These are phyloP conservation scores for Tuber aestivum DNA, from an alignment of 495 filamentous ascomycete genomes.

Conservation along the genomic window DNA sequence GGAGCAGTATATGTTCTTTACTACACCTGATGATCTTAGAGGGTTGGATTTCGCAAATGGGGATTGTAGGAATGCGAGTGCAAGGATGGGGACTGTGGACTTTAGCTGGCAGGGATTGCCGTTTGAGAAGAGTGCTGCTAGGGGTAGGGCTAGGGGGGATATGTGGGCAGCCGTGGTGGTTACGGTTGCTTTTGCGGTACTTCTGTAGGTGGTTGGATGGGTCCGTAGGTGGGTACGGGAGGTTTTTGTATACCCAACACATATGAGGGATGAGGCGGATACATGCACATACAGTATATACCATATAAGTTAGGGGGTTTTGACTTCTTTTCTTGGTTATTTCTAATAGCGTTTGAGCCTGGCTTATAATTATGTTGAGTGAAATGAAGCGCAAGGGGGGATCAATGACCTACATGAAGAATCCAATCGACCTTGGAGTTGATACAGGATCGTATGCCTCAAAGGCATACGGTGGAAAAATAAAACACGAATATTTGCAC, in stretches of 20 bases:
- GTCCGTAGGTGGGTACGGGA: neutral
- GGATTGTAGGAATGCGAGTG: constrained; percentile 57
- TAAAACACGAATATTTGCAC: neutral
- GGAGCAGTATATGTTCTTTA: constrained; percentile 72
- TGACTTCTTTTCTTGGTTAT: neutral
- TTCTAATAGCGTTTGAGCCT: neutral
- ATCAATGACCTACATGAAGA: neutral
- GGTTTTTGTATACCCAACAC: neutral
- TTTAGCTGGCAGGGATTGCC: constrained; percentile 63
- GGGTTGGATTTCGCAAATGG: constrained; percentile 64
- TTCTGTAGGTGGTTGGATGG: constrained; percentile 3
- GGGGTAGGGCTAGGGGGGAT: neutral
- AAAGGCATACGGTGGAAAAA: neutral
- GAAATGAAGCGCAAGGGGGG: neutral
- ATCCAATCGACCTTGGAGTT: neutral
- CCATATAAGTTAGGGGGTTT: neutral
- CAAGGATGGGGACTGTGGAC: constrained; percentile 60
- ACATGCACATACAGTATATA: neutral
- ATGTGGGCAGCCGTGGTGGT: constrained; percentile 11
- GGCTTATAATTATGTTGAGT: neutral
- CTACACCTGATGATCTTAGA: constrained; percentile 60
- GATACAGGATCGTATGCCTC: neutral
- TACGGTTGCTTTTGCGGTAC: neutral
- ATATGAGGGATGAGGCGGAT: neutral
- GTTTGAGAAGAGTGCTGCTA: constrained; percentile 33